Conservation (phyloP, 2,329 filamentous ascomycete genomes). For the Xylariaceae sp. region DNA sequence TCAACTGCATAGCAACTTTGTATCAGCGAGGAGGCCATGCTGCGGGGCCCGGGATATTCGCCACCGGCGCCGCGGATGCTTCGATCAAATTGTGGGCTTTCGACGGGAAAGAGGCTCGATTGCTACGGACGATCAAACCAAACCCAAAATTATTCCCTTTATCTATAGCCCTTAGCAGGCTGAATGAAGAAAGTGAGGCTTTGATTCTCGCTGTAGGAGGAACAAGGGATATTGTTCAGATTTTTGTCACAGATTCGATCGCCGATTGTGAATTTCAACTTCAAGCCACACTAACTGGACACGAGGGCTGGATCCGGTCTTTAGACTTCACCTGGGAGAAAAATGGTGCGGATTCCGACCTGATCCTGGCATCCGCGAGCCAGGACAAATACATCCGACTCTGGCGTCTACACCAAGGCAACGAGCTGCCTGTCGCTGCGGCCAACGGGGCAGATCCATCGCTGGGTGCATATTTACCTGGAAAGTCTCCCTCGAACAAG, state of each 20-base stretch:
- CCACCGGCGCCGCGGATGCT: constrained; percentile 83
- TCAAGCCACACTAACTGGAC: constrained; percentile 80
- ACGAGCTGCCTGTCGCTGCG: constrained; percentile 64
- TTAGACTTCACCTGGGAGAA: constrained; percentile 76
- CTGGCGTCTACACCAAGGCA: constrained; percentile 82
- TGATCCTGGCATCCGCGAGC: constrained; percentile 88
- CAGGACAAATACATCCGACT: constrained; percentile 97
- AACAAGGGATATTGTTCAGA: constrained; percentile 80
- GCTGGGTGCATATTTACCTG: constrained; percentile 64
- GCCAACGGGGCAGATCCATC: constrained; percentile 61
- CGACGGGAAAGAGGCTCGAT: constrained; percentile 51
- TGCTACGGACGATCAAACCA: constrained; percentile 74
- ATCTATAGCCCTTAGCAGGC: constrained; percentile 69
- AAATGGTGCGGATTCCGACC: constrained; percentile 59
- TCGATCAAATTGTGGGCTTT: constrained; percentile 74
- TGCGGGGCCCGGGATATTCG: constrained; percentile 54
- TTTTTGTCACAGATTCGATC: constrained; percentile 67
- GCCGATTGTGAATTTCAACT: constrained; percentile 63
- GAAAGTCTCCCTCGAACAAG: constrained; percentile 86
- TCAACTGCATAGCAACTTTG: constrained; percentile 70
- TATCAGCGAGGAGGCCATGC: constrained; percentile 34
- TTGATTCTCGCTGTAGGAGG: constrained; percentile 83
- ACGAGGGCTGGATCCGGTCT: constrained; percentile 94
- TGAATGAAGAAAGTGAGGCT: constrained; percentile 58
- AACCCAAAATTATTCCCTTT: constrained; percentile 83